Conservation (phyloP, 2,329 filamentous ascomycete species). For the Ceratocystis smalleyi region DNA sequence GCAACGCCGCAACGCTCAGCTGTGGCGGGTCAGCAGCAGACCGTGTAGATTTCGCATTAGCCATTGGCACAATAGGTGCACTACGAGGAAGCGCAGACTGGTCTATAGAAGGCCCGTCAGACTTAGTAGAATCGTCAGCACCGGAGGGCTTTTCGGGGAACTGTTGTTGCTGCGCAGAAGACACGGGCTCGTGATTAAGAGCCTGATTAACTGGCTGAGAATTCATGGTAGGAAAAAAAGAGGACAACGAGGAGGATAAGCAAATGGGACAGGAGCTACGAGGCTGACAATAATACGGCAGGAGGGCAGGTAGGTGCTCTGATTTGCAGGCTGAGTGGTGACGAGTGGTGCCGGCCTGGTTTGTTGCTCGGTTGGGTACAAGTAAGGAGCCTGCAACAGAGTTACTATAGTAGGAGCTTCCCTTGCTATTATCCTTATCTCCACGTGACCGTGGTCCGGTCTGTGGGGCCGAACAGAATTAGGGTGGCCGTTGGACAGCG, state of each 20-base stretch:
- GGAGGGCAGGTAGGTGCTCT: not conserved
- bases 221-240: not conserved
- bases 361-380: not conserved
- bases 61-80: conserved; percentile 1
- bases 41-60: not conserved
- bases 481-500: not conserved
- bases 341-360: not conserved
- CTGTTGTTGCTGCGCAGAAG: not conserved
- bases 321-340: too few relatives aligned
- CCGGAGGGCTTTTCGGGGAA: not conserved
- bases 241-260: not conserved
- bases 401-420: not conserved
- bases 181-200: not conserved
- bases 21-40: not conserved
- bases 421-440: not conserved
- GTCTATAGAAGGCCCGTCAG: not conserved
- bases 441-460: not conserved
- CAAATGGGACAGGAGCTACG: not conserved
- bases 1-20: not conserved
- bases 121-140: not conserved
- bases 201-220: not conserved
- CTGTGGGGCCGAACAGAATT: not conserved
- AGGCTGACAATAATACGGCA: not conserved
- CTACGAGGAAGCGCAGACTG: not conserved
- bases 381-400: not conserved